Conservation (phyloP, 768 basidiomycete genomes). For the Phylloporus sp. region DNA sequence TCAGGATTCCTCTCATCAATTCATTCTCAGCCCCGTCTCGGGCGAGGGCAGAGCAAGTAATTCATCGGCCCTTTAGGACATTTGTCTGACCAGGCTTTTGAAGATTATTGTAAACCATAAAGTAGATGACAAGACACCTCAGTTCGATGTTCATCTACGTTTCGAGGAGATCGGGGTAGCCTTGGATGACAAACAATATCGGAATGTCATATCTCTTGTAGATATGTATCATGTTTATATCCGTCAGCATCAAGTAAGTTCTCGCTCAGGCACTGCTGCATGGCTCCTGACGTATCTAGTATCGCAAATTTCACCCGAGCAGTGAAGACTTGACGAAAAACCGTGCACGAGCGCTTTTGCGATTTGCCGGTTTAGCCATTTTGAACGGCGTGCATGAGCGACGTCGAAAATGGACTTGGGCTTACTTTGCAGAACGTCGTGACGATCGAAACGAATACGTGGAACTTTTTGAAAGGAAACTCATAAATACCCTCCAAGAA, state of each 20-base stretch:
- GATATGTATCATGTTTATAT: constrained; percentile 97
- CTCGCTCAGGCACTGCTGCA: not conserved
- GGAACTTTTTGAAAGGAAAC: constrained; percentile 75
- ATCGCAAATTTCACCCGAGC: constrained; percentile 74
- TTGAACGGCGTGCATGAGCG: constrained; percentile 79
- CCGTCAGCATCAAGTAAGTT: constrained; percentile 69
- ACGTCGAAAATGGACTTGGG: constrained; percentile 87
- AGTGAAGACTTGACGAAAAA: constrained; percentile 58
- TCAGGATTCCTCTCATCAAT: constrained; percentile 62
- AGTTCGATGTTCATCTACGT: constrained; percentile 79
- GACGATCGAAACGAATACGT: constrained; percentile 87
- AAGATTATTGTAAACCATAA: constrained; percentile 83
- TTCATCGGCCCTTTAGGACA: not conserved
- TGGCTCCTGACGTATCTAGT: constrained; percentile 37
- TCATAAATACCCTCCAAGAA: constrained; percentile 48
- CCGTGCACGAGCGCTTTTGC: constrained; percentile 62
- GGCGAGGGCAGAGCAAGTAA: constrained; percentile 81
- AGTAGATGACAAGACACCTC: constrained; percentile 68
- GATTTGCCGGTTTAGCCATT: constrained; percentile 79
- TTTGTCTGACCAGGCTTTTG: constrained; percentile 1
- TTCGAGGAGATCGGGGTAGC: constrained; percentile 93
- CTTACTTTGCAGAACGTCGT: constrained; percentile 80
- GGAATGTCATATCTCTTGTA: constrained; percentile 85
- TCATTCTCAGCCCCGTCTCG: constrained; percentile 91
- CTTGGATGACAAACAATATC: constrained; percentile 91